A percentile compares a stretch with the other conserved stretches of the same genome.
Evolutionary conservation across 2,329 filamentous ascomycete species (phyloP).

Genomic region (Chaetomiaceae sp.): DNA sequence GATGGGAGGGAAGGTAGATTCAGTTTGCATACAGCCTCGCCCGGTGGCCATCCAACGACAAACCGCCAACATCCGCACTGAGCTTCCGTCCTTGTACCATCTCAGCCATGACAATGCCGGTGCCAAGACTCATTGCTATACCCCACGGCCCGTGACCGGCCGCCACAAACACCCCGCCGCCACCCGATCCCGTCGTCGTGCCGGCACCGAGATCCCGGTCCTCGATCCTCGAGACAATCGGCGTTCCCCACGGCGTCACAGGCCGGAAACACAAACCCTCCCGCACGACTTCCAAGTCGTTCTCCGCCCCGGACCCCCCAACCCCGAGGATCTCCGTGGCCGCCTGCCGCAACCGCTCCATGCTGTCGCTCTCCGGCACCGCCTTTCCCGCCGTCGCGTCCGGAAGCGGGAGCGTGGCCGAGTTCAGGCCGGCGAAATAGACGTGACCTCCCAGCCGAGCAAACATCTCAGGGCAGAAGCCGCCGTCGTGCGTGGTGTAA

Average conservation of each 20-base stretch:
- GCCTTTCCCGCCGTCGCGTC: conserved; percentile 42
- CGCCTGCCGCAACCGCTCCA: conserved; percentile 44
- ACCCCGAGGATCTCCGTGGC: conserved; percentile 41
- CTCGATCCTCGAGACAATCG: conserved; percentile 54
- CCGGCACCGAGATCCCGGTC: conserved; percentile 49
- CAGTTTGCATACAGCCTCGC: neutral
- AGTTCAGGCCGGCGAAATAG: conserved; percentile 69
- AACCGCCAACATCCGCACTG: conserved; percentile 52
- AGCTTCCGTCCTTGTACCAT: conserved; percentile 54
- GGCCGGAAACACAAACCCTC: conserved; percentile 69
- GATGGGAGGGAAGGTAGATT: neutral
- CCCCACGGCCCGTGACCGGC: conserved; percentile 75
- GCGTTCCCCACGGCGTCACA: conserved; percentile 56
- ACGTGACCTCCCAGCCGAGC: conserved; percentile 60
- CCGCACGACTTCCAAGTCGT: conserved; percentile 56
- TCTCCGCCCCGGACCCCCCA: conserved; percentile 29
- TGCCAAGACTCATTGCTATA: conserved; percentile 58
- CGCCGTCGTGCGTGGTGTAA: conserved; percentile 53
- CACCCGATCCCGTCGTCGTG: conserved; percentile 35
- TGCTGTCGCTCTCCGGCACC: conserved; percentile 39
- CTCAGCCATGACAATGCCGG: conserved; percentile 64
- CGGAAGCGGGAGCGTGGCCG: conserved; percentile 53
- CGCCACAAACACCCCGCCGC: conserved; percentile 63
- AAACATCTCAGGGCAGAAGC: conserved; percentile 67
- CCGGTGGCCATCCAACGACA: conserved; percentile 30